Base-by-base conservation (phyloP, 768 basidiomycete species). In the Suillus decipiens region DNA sequence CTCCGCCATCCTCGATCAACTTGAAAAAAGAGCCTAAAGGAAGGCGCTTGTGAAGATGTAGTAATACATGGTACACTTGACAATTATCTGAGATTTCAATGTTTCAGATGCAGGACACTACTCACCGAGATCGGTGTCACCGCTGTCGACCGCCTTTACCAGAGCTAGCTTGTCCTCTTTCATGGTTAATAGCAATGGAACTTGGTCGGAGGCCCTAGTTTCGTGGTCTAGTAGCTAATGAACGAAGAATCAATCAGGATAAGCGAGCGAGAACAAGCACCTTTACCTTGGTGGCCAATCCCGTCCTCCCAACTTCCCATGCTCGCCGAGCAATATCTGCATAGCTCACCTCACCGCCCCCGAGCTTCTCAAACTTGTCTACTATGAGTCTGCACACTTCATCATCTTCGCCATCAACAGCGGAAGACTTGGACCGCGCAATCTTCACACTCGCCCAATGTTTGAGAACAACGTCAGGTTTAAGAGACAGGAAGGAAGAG, bases 381-480 rank as follows among this genome's bases (percentile, higher is more conserved):
- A 98, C 95, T 63, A 99, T 96, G 62, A 86, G 75, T 55, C 80
- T 80, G 71, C 94, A 95, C 12, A 96, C 80, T 48, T 87, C 88
- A 42, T 89, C 89, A 67, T 97, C 95, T 24, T 85, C 88, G 22
- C 78, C 78, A 14, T 87, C 77, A 14, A 88, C 87, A 0, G 84
- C 75, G 0, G 85, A 80, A 0, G 89, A 80, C 64, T 86, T 86
- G 12, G 93, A 88, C 17, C 84, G 86, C 55, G 86, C 74, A 62
- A 99, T 97, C 75, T 97, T 96, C 1, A 93, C 90, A 63, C 88
- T 89, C 1, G 97, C 97, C 97, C 97, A 99, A 71, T 99, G 96
- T 66, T 89, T 92, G 47, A 99, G 79, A 1, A 99, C 95, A 0
- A 86, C 84, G 66, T 95, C 91, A 1, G 95, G 90, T 59, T 92